Conservation (phyloP, 345 rosid species). For the Pistacia vera region DNA sequence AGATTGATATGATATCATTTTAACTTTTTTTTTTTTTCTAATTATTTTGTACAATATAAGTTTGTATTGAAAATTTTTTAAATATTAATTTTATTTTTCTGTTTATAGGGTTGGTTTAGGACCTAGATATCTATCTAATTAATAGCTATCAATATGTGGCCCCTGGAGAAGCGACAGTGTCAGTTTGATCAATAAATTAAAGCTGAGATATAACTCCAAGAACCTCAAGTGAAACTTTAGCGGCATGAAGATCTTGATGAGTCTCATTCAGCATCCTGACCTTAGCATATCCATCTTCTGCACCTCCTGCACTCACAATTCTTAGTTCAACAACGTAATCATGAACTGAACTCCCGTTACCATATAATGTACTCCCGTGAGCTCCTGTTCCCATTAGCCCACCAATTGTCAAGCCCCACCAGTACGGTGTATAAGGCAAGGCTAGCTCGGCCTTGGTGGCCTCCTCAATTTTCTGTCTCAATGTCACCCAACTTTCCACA, state of each 20-base stretch:
- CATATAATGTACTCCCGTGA: conserved; percentile 85
- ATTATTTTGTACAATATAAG: no score
- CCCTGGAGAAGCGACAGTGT: no score
- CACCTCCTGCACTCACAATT: conserved; percentile 57
- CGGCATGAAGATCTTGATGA: conserved; percentile 54
- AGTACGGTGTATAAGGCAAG: conserved; percentile 75
- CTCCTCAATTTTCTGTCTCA: conserved; percentile 56
- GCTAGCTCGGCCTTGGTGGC: conserved; percentile 70
- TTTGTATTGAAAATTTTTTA: no score
- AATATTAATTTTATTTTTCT: no score
- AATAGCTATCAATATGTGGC: no score
- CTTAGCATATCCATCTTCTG: conserved; percentile 48
- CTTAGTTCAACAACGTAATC: conserved; percentile 58
- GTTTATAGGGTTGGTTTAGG: no score
- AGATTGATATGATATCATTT: no score
- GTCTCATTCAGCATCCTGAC: conserved; percentile 41
- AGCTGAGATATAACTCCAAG: conserved; percentile 79
- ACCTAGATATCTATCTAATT: no score
- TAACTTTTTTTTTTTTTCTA: no score
- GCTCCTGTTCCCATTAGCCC: conserved; percentile 82
- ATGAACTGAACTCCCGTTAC: conserved; percentile 78
- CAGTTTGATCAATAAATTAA: background rate
- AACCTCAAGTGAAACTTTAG: conserved; percentile 79
- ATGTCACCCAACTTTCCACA: conserved; percentile 69
- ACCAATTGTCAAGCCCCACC: conserved; percentile 91